Percentiles rank a stretch among this genome's conserved stretches.
Conservation (phyloP, 768 basidiomycete genomes). For the Aureoboletus auriporus region DNA sequence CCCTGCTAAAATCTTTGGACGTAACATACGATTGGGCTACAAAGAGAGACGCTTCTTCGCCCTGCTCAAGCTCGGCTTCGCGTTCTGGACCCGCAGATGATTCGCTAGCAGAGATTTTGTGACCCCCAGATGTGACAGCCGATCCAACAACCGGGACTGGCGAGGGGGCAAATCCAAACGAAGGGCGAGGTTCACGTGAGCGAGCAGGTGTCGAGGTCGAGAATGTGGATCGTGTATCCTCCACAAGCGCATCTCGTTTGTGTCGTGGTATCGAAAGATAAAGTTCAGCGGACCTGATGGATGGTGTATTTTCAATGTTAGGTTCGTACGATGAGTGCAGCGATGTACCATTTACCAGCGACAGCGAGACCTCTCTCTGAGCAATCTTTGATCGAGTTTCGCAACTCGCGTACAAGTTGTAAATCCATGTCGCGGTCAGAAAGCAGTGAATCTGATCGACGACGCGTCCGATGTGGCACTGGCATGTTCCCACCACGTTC, state of each 20-base stretch:
- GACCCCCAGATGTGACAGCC: conserved; percentile 21
- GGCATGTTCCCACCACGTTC: conserved; percentile 14
- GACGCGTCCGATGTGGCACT: no score
- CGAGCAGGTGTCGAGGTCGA: conserved; percentile 61
- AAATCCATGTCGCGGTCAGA: conserved; percentile 35
- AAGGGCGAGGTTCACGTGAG: conserved; percentile 38
- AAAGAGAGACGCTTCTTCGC: conserved; percentile 70
- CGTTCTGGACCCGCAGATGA: conserved; percentile 26
- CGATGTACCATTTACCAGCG: conserved; percentile 72
- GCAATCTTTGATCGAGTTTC: conserved; percentile 66
- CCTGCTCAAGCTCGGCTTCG: conserved; percentile 47
- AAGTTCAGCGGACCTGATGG: conserved; percentile 70
- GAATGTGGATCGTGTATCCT: conserved; percentile 34
- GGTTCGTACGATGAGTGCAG: conserved; percentile 6
- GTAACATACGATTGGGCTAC: conserved; percentile 74
- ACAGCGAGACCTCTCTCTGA: conserved; percentile 64
- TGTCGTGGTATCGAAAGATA: conserved; percentile 53
- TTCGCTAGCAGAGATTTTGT: conserved; percentile 2
- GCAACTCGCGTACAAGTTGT: conserved; percentile 53
- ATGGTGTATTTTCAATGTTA: conserved; percentile 15
- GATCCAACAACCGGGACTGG: conserved; percentile 30
- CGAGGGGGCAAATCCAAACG: conserved; percentile 32
- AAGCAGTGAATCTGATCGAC: not conserved
- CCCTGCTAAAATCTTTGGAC: conserved; percentile 73
- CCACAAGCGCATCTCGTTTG: conserved; percentile 36